phyloP scores from a whole-genome alignment of 2,329 filamentous ascomycete species.

The Aspergillus latus region DNA sequence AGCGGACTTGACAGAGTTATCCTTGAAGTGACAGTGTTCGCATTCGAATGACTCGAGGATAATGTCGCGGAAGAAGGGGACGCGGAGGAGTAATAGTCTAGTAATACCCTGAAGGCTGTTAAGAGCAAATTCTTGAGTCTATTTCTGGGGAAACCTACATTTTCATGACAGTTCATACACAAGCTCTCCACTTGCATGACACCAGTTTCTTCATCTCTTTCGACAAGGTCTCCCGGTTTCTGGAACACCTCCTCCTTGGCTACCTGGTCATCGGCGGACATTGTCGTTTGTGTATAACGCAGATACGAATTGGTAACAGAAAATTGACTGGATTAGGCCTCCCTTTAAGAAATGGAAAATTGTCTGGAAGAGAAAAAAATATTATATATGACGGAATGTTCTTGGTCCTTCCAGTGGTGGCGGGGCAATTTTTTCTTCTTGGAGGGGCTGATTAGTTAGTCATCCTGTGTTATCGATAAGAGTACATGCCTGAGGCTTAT shows the following conservation, averaged over 20 bases:
- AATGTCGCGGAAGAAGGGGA: constrained; percentile 96
- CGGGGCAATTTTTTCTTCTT: constrained; percentile 27
- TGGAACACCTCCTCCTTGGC: constrained; percentile 30
- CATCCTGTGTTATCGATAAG: constrained; percentile 10
- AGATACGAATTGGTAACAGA: neutral
- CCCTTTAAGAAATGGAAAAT: neutral
- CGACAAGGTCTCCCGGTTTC: constrained; percentile 40
- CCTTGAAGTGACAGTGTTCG: constrained; percentile 82
- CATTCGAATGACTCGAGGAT: constrained; percentile 97
- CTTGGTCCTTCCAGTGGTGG: constrained; percentile 28
- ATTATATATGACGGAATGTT: constrained; percentile 34
- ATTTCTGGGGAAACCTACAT: constrained; percentile 59
- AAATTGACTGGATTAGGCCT: neutral
- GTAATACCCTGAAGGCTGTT: constrained; percentile 66
- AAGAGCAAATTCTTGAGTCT: constrained; percentile 13
- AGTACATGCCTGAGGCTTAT: neutral
- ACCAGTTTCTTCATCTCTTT: constrained; percentile 43
- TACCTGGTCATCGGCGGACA: constrained; percentile 29
- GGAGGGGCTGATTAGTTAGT: constrained; percentile 27
- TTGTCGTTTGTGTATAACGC: constrained; percentile 17
- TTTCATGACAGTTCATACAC: constrained; percentile 82
- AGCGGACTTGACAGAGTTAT: constrained; percentile 91
- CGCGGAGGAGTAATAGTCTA: constrained; percentile 81
- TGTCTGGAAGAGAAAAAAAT: constrained; percentile 8
- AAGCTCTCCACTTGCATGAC: constrained; percentile 63